Evolutionary conservation across 768 basidiomycete genomes (phyloP), one percentile per base, ranked within the genome.

Genomic region (Pleurotus citrinopileatus): DNA sequence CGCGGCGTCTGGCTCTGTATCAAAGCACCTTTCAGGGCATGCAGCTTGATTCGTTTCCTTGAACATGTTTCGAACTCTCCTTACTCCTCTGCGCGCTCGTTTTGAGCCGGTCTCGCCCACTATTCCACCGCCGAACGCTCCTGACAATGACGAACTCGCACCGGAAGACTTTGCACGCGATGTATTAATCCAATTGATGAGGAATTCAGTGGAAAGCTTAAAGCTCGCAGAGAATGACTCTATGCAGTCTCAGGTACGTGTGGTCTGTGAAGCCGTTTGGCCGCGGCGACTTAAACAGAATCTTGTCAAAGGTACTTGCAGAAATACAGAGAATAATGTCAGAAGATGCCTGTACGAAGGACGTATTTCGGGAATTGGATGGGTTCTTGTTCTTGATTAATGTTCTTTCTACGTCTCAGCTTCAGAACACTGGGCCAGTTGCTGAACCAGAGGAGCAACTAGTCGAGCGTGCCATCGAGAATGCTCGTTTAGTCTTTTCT

Each of bases 331-430:
- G 82, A 13, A 81, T 87, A 20, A 76, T 92, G 75, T 72, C 76
- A 13, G 82, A 89, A 65, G 84, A 89, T 60, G 64, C 74, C 2
- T 71, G 66, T 38, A 87, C 87, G 9, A 88, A 86, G 65, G 84
- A 86, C 53, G 83, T 86, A 17, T 93, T 94, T 66, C 77, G 91
- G 3, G 88, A 91, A 61, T 73, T 87, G 61, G 91, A 93, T 57
- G 91, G 91, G 0, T 92, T 91, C 64, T 72, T 92, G 17, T 79
- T 83, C 8, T 70, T 91, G 27, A 83, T 91, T 70, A 88, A 82
- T 60, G 76, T 87, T 26, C 72, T 94, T 3, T 87, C 89, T 1
- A 82, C 81, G 0, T 67, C 87, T 0, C 66, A 77, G 50, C 70
- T 72, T 22, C 60, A 65, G 28, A 58, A 66, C 27, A 59, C 66